Conservation (phyloP, 305 asterid species). For the Solanum hybrid region DNA sequence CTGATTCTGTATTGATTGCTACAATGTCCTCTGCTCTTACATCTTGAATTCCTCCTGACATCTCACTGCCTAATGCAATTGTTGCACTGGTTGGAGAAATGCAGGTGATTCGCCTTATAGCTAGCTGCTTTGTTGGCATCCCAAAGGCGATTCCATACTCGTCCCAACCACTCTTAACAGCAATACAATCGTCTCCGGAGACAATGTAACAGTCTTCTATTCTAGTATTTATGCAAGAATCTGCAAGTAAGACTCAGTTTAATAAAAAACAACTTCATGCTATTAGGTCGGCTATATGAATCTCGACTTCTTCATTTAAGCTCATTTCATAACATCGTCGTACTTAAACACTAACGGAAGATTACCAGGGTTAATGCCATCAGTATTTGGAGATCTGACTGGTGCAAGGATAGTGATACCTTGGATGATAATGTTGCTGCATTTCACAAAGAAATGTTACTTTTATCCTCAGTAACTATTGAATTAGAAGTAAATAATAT, state of each 20-base stretch:
- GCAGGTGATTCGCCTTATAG: slow-evolving; percentile 73
- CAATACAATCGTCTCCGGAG: slow-evolving; percentile 94
- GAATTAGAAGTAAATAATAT: background rate
- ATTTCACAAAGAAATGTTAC: slow-evolving; percentile 8
- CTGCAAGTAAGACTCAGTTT: slow-evolving; percentile 20
- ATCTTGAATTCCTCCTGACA: slow-evolving; percentile 92
- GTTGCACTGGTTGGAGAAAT: slow-evolving; percentile 81
- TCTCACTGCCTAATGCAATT: slow-evolving; percentile 90
- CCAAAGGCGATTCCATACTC: slow-evolving; percentile 80
- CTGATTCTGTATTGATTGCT: slow-evolving; percentile 82
- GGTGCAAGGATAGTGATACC: slow-evolving; percentile 84
- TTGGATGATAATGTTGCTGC: slow-evolving; percentile 71
- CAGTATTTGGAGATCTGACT: slow-evolving; percentile 77
- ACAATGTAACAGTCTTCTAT: slow-evolving; percentile 91
- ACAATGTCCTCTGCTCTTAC: slow-evolving; percentile 69
- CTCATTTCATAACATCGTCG: background rate
- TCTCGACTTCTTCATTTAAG: background rate
- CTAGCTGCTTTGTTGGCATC: slow-evolving; percentile 83
- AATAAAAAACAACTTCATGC: background rate
- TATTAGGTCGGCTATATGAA: background rate
- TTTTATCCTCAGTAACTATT: background rate
- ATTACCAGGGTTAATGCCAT: slow-evolving; percentile 89
- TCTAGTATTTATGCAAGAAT: slow-evolving; percentile 70
- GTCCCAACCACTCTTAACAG: slow-evolving; percentile 98
- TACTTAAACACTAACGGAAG: background rate